phyloP scores from a whole-genome alignment of 2,329 filamentous ascomycete species.

The Laburnicola sp. region DNA sequence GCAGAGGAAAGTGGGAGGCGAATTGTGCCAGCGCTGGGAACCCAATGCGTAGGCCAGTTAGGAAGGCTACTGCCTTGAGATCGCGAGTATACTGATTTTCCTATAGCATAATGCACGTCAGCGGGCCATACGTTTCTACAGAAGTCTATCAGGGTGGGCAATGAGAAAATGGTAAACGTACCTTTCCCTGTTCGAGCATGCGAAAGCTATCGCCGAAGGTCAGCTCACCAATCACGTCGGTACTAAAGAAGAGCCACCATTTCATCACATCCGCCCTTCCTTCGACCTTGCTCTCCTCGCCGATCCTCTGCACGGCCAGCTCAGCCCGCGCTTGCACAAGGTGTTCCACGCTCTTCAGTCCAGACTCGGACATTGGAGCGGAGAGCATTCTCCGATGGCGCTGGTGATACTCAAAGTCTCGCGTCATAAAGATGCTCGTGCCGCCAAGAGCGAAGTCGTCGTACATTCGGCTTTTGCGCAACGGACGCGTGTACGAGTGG shows the following conservation, averaged over 20 bases:
- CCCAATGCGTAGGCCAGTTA: background rate
- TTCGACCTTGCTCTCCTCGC: constrained; percentile 46
- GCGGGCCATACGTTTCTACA: background rate
- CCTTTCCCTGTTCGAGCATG: constrained; percentile 56
- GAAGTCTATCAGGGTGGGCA: background rate
- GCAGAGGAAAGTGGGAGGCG: constrained; percentile 1
- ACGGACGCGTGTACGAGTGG: constrained; percentile 6
- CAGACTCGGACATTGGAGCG: constrained; percentile 5
- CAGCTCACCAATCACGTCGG: constrained; percentile 58
- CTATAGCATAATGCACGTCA: background rate
- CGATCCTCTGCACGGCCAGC: constrained; percentile 51
- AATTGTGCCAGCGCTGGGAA: constrained; percentile 7
- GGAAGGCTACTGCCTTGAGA: constrained; percentile 1
- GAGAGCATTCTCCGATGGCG: constrained; percentile 12
- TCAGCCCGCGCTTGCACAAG: constrained; percentile 45
- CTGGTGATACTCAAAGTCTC: constrained; percentile 2
- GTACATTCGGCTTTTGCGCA: constrained; percentile 12
- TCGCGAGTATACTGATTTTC: constrained; percentile 14
- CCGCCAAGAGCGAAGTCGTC: background rate
- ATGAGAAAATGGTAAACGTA: constrained; percentile 25
- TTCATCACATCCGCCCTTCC: constrained; percentile 54
- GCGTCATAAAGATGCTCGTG: constrained; percentile 4
- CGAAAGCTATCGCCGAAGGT: constrained; percentile 59
- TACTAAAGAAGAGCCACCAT: constrained; percentile 59
- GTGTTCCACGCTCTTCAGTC: constrained; percentile 24